Conservation (phyloP, 305 asterid species). For the Andrographis paniculata region DNA sequence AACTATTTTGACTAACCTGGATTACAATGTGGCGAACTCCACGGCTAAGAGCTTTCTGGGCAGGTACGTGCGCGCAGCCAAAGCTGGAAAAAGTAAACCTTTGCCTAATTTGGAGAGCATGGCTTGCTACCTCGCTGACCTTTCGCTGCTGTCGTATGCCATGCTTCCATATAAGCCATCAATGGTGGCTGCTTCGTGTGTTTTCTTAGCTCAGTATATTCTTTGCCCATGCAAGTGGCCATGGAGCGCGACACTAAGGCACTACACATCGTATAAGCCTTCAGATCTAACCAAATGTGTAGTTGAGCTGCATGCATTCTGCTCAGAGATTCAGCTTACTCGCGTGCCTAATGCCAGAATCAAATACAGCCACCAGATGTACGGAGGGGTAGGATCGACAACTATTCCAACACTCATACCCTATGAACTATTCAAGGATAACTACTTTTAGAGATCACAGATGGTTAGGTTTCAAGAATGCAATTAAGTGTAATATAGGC, state of each 20-base stretch:
- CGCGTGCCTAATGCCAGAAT: constrained; percentile 39
- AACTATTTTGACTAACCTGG: constrained; percentile 32
- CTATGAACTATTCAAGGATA: neutral
- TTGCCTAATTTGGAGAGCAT: constrained; percentile 36
- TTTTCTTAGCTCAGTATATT: constrained; percentile 40
- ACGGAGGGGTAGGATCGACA: neutral
- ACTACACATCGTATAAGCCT: constrained; percentile 40
- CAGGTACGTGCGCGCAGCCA: constrained; percentile 49
- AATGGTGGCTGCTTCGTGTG: constrained; percentile 39
- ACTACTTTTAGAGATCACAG: neutral
- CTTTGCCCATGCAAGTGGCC: constrained; percentile 32
- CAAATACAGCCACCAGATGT: constrained; percentile 42
- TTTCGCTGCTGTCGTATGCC: constrained; percentile 37
- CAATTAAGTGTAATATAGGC: neutral
- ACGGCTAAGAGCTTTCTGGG: constrained; percentile 37
- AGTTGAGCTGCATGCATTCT: constrained; percentile 30
- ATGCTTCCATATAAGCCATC: constrained; percentile 42
- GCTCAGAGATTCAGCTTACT: constrained; percentile 23
- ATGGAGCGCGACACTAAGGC: constrained; percentile 39
- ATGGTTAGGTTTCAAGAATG: too few species aligned
- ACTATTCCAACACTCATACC: constrained; percentile 2
- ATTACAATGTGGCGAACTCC: constrained; percentile 48
- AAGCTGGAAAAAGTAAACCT: constrained; percentile 31
- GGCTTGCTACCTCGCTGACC: constrained; percentile 43
- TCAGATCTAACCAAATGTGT: constrained; percentile 39